A percentile compares a stretch with the other conserved stretches of the same genome.
Conservation (phyloP, 192 early-diverging fungal species). For the Coemansia sp. region DNA sequence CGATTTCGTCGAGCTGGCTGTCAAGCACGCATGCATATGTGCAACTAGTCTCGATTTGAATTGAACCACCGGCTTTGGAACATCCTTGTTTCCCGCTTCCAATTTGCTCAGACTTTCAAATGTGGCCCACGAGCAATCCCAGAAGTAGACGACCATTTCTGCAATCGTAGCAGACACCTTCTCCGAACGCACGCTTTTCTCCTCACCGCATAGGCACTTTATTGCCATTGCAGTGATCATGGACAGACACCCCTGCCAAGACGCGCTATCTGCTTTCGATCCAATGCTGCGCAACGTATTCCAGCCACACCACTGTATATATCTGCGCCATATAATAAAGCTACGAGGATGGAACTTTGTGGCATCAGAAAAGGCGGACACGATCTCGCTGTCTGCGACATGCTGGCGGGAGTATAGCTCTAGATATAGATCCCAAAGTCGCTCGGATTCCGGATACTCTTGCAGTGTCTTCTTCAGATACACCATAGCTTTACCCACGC, state of each 20-base stretch:
- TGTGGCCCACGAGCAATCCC: conserved; percentile 28
- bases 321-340: conserved; percentile 32
- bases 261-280: background rate
- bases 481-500: conserved; percentile 20
- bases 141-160: conserved; percentile 20
- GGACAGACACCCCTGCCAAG: conserved; percentile 25
- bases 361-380: conserved; percentile 38
- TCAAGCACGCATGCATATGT: conserved; percentile 25
- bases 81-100: background rate
- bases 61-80: background rate
- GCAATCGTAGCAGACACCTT: conserved; percentile 25
- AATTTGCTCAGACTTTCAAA: background rate
- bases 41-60: conserved; percentile 16
- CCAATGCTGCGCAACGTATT: conserved; percentile 7
- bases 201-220: conserved; percentile 11
- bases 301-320: conserved; percentile 38
- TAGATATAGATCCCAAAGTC: conserved; percentile 44
- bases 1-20: conserved; percentile 4
- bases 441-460: conserved; percentile 26
- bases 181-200: conserved; percentile 1
- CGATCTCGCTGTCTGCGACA: conserved; percentile 12
- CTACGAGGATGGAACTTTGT: conserved; percentile 33
- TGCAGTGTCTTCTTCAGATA: conserved; percentile 21
- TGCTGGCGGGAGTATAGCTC: conserved; percentile 40
- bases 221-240: conserved; percentile 22